These are phyloP conservation scores for Suhomyces kunorum DNA, from an alignment of 1,139 yeast genomes.

Conservation along the genomic window DNA sequence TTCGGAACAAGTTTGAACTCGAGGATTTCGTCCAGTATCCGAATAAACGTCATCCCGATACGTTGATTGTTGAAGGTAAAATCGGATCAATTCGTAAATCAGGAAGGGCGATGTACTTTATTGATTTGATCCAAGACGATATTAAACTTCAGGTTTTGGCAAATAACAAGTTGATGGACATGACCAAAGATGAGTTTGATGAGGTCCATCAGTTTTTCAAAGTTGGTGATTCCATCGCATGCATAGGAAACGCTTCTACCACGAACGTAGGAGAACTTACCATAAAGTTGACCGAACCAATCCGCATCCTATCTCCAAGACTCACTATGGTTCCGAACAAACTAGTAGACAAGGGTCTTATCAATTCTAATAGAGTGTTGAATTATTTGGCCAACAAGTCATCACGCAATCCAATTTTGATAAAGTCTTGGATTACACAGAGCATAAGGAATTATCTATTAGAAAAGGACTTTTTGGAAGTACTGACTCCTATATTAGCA, in stretches of 20 bases:
- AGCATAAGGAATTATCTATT: constrained; percentile 60
- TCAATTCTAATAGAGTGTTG: constrained; percentile 69
- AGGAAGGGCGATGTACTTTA: constrained; percentile 66
- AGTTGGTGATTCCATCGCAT: constrained; percentile 70
- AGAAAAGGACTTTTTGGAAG: constrained; percentile 66
- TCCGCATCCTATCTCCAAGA: constrained; percentile 64
- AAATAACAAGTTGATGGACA: constrained; percentile 49
- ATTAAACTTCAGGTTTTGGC: constrained; percentile 60
- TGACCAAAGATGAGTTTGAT: constrained; percentile 47
- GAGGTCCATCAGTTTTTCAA: constrained; percentile 49
- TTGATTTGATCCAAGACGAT: constrained; percentile 66
- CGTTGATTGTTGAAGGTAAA: constrained; percentile 52
- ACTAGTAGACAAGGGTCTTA: constrained; percentile 53
- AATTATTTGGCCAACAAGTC: constrained; percentile 66
- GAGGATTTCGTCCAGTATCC: constrained; percentile 22
- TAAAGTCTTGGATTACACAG: constrained; percentile 55
- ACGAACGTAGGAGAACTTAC: constrained; percentile 82
- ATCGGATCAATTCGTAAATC: constrained; percentile 57
- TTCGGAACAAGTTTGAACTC: constrained; percentile 21
- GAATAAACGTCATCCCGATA: constrained; percentile 18
- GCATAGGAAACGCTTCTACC: constrained; percentile 68
- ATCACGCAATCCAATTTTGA: constrained; percentile 50
- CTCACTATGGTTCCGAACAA: constrained; percentile 64
- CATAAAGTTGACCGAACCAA: constrained; percentile 53
- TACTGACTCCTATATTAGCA: constrained; percentile 82